Percentiles rank a stretch among this genome's conserved stretches.
These are phyloP conservation scores for Linnemannia zychae DNA, from an alignment of 192 early-diverging fungal species.

Conservation along the genomic window DNA sequence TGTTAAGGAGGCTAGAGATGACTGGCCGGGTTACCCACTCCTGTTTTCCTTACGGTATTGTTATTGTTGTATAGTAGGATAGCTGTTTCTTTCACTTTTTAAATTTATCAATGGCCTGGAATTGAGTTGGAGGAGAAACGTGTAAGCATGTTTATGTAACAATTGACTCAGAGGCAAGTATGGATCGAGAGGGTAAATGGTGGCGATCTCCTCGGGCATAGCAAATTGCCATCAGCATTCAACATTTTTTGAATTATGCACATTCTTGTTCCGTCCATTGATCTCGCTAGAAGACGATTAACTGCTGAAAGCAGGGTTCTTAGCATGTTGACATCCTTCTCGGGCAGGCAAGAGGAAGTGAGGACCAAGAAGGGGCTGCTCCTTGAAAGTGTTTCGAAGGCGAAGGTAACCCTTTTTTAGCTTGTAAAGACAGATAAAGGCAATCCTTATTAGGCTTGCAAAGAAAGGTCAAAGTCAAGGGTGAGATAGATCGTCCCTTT, in stretches of 20 bases:
- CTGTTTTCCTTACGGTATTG: not conserved
- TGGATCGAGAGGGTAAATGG: not conserved
- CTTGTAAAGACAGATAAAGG: no score
- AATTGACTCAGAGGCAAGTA: not conserved
- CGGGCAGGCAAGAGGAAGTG: not conserved
- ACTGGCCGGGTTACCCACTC: not conserved
- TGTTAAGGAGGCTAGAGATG: not conserved
- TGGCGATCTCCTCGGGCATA: not conserved
- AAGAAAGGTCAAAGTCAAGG: not conserved
- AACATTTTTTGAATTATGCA: not conserved
- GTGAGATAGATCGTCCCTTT: slow-evolving; percentile 4
- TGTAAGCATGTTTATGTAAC: not conserved
- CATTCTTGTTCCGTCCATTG: not conserved
- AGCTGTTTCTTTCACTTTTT: no score
- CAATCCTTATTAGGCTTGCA: no score
- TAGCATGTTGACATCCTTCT: not conserved
- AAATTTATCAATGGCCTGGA: not conserved
- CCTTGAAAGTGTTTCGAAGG: not conserved
- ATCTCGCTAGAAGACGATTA: not conserved
- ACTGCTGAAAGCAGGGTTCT: not conserved
- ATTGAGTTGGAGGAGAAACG: not conserved
- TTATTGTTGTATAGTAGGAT: no score
- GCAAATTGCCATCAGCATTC: not conserved
- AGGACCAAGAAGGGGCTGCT: not conserved
- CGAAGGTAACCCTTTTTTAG: no score